Evolutionary conservation across 768 basidiomycete species (phyloP), one percentile per base, ranked within the genome.

Genomic region (Suillus lakei): DNA sequence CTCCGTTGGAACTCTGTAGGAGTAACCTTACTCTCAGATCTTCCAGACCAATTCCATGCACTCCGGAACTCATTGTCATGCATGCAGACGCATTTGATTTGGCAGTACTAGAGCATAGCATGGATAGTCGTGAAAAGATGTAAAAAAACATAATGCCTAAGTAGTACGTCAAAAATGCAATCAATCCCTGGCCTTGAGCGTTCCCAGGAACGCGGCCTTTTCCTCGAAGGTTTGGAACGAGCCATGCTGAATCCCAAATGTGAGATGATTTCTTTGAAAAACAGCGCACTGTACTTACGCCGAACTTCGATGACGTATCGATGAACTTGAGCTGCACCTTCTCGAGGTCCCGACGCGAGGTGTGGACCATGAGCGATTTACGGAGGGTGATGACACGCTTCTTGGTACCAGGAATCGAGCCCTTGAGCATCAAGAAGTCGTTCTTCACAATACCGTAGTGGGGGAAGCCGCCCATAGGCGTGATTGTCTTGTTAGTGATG

Each of bases 361-460:
- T 97, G 86, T 96, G 96, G 64, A 93, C 90, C 91, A 96, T 93
- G 78, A 99, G 88, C 28, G 95, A 95, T 78, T 99, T 98, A 78
- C 98, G 93, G 79, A 99, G 89, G 67, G 96, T 98, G 77, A 99
- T 86, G 71, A 99, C 91, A 83, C 98, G 94, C 87, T 99, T 99
- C 86, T 94, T 95, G 78, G 94, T 96, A 72, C 97, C 98, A 66
- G 95, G 93, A 69, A 96, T 86, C 61, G 90, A 95, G 68, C 97
- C 97, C 86, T 99, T 99, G 81, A 99, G 85, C 81, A 99, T 89
- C 74, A 99, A 81, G 86, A 91, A 99, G 80, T 99, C 98, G 85
- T 98, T 97, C 88, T 93, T 96, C 83, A 99, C 92, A 75, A 98
- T 87, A 87, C 97, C 96, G 79, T 99, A 99, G 78, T 98, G 95